Evolutionary conservation across 495 filamentous ascomycete species (phyloP), one percentile per base, ranked within the genome.

Genomic region (Talaromyces trachyspermus): DNA sequence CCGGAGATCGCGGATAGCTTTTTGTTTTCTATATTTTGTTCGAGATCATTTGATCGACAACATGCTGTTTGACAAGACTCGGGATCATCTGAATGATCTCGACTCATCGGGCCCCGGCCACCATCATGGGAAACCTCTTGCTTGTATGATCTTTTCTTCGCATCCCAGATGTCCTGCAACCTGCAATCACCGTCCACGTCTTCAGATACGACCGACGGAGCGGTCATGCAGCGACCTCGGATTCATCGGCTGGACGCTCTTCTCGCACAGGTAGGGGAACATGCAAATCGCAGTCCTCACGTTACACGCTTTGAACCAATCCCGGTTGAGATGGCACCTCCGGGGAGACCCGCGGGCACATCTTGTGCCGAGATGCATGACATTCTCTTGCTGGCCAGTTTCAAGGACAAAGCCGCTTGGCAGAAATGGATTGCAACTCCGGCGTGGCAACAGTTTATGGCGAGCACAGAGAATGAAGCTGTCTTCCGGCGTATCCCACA

Each of bases 81-180:
- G 27, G 15, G 18, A 44, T 12, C 11, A 29, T 18, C 22, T 19
- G n/a, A 18, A 10, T 12, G 42, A 30, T 11, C 4, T 3, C 5
- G 26, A 30, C 29, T 18, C 12, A 10, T 8, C 24, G 27, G 11
- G 7, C 7, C 5, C 37, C 23, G 15, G 15, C n/a, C 45, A 15
- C 14, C 20, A 38, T 24, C 17, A 37, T 10, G 45, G 19, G 18
- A 39, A 38, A 11, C 30, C 32, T 19, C 45, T 48, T 8, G 18
- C 45, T 6, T 37, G 45, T 25, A 48, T 48, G 19, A 92, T 88
- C 61, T 81, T 83, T 92, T 74, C 68, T 98, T 92, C 8, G 84
- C 84, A 51, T 84, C 84, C 61, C 95, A 96, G 38, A 97, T 96
- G 61, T 85, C 84, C 47, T 83, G 75, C 35, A 98, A 63, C 37